Evolutionary conservation across 1,284 basidiomycete genomes (phyloP).

Genomic region (Wallemia mellicola): DNA sequence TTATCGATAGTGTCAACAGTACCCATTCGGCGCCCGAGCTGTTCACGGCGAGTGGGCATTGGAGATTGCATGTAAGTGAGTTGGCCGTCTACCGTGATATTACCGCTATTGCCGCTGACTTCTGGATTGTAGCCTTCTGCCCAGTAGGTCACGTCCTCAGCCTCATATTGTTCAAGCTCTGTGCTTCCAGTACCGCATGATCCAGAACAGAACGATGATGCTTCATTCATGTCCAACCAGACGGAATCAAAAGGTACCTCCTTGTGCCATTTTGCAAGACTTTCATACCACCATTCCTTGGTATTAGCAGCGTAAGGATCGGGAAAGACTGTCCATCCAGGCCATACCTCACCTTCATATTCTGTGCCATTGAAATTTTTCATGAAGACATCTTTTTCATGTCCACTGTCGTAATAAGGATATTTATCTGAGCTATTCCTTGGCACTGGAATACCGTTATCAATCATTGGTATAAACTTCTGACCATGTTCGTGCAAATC

Average conservation of each 20-base stretch:
- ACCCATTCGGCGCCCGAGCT: conserved; percentile 4
- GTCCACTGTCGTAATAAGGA: conserved; percentile 20
- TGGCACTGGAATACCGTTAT: not conserved
- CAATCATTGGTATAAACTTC: not conserved
- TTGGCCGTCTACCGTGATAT: conserved; percentile 36
- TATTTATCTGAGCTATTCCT: conserved; percentile 12
- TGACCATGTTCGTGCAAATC: conserved; percentile 2
- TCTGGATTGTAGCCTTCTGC: conserved; percentile 28
- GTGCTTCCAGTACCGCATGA: conserved; percentile 5
- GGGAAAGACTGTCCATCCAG: conserved; percentile 24
- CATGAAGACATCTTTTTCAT: conserved; percentile 24
- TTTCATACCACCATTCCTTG: conserved; percentile 28
- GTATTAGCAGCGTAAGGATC: conserved; percentile 36
- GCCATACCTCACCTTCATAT: conserved; percentile 28
- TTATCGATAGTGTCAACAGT: not conserved
- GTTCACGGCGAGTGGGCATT: conserved; percentile 16
- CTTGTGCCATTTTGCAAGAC: conserved; percentile 25
- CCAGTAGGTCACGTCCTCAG: conserved; percentile 5
- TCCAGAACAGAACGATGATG: conserved; percentile 23
- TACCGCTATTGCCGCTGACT: conserved; percentile 31
- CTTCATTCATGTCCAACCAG: conserved; percentile 49
- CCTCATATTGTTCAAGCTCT: conserved; percentile 9
- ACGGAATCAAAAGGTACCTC: conserved; percentile 18
- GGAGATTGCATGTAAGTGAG: conserved; percentile 21
- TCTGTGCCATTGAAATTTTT: conserved; percentile 33